Evolutionary conservation across 2,329 filamentous ascomycete genomes (phyloP).

Genomic region (Calonectria pauciramosa): DNA sequence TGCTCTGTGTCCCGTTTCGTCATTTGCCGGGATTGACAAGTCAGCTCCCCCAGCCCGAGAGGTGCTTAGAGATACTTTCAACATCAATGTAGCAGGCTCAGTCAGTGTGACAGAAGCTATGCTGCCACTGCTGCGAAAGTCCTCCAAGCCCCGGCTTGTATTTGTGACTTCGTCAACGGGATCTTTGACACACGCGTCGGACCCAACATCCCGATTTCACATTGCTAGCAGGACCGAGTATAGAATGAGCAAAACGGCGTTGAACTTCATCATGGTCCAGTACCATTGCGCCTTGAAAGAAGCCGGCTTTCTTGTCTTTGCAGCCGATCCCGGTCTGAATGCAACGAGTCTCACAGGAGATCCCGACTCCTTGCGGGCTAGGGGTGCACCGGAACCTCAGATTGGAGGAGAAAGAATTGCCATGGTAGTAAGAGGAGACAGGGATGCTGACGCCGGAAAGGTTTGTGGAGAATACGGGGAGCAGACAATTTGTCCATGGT

Average conservation of each 20-base stretch:
- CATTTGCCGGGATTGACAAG: constrained; percentile 8
- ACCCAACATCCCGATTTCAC: constrained; percentile 7
- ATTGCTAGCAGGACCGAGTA: constrained; percentile 19
- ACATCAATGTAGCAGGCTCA: constrained; percentile 9
- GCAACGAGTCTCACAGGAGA: constrained; percentile 19
- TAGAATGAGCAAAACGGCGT: constrained; percentile 19
- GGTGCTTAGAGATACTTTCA: not conserved
- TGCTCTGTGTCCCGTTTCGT: constrained; percentile 5
- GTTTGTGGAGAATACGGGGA: constrained; percentile 20
- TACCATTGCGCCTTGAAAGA: constrained; percentile 19
- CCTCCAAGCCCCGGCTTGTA: constrained; percentile 5
- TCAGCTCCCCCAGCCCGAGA: not conserved
- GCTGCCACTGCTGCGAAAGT: constrained; percentile 15
- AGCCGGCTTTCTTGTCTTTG: constrained; percentile 14
- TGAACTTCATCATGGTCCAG: constrained; percentile 27
- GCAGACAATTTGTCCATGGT: constrained; percentile 15
- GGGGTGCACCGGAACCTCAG: constrained; percentile 20
- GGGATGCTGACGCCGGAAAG: constrained; percentile 15
- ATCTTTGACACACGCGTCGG: constrained; percentile 9
- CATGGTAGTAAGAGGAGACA: constrained; percentile 22
- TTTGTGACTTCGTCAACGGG: constrained; percentile 22
- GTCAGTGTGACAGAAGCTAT: constrained; percentile 24
- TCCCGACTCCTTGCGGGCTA: not conserved
- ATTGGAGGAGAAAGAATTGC: constrained; percentile 22
- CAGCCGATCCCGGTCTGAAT: constrained; percentile 23